Evolutionary conservation across 495 filamentous ascomycete species (phyloP), one percentile per base, ranked within the genome.

Genomic region (Podospora pseudocomata): DNA sequence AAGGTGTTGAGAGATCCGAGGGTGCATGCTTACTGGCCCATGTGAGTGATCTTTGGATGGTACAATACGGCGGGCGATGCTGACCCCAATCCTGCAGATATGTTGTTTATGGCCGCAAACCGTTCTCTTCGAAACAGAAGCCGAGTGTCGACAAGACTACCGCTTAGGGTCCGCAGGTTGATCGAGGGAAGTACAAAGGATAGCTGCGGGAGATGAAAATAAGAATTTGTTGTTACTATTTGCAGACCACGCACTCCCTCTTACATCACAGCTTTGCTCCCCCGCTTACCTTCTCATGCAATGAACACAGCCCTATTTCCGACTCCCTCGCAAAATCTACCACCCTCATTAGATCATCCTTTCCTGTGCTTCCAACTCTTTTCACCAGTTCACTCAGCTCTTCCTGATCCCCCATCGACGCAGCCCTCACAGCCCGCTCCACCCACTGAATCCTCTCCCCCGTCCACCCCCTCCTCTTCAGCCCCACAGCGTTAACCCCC

Each of bases 381-480:
- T 20, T 0, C 5, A 56, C 16, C 0, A 56, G 19, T 20, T 56
- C 54, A 5, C 54, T 20, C 19, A 56, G 19, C 54, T 5, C 54
- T 56, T 20, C 15, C 19, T 56, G 6, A 15, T 56, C 54, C 4
- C 54, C 11, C 54, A 5, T 56, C 54, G 2, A 27, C 18, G 7
- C 58, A 6, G 15, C 13, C 23, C 5, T 23, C n/a, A 60, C 5
- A 15, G 19, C 58, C 58, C 26, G 30, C 5, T 23, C n/a, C 13
- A 60, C 58, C 4, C 18, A 3, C 23, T 60, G 6, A 4, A 60
- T 60, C 27, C 58, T 60, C 18, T 60, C 23, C 58, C 26, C n/a
- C 23, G 68, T 69, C 63, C 58, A 60, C 27, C 58, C 58, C 58
- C 58, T 60, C 16, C 58, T 60, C 23, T 23, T 60, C 58, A 60